These are phyloP conservation scores for Hirsutella rhossiliensis DNA, from an alignment of 2,329 filamentous ascomycete genomes.

Conservation along the genomic window DNA sequence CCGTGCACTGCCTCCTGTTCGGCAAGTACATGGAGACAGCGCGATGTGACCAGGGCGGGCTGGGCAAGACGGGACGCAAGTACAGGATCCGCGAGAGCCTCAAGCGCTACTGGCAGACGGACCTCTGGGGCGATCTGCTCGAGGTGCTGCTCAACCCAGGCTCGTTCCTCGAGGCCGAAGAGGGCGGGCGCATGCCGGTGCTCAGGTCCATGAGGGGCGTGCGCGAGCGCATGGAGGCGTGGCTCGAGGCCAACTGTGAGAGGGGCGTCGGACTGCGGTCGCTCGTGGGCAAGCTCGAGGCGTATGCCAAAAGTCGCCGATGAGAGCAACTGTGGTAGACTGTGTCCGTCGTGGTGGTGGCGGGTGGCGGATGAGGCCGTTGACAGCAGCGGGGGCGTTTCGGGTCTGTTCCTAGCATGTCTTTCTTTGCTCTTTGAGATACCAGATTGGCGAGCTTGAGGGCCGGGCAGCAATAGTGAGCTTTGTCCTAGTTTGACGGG, in stretches of 20 bases:
- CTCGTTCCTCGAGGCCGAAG: conserved; percentile 51
- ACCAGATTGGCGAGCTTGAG: too few species aligned
- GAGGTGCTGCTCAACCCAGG: conserved; percentile 77
- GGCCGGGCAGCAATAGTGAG: too few species aligned
- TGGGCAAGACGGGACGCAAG: conserved; percentile 49
- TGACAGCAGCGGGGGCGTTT: too few species aligned
- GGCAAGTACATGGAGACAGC: conserved; percentile 87
- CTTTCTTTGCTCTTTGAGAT: too few species aligned
- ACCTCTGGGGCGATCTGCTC: conserved; percentile 78
- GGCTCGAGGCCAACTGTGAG: conserved; percentile 73
- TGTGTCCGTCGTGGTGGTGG: not conserved
- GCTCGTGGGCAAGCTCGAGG: conserved; percentile 53
- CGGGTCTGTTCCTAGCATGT: too few species aligned
- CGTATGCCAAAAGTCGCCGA: conserved; percentile 25
- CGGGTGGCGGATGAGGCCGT: not conserved
- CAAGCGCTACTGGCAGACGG: conserved; percentile 94
- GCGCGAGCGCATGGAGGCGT: conserved; percentile 71
- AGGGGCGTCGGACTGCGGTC: conserved; percentile 64
- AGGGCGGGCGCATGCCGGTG: conserved; percentile 58
- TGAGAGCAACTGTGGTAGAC: conserved; percentile 4
- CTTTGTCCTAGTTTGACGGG: too few species aligned
- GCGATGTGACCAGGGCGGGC: conserved; percentile 38
- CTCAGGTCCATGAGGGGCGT: conserved; percentile 54
- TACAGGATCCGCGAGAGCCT: conserved; percentile 74
- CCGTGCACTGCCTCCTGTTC: conserved; percentile 80